Base-by-base conservation (phyloP, 305 asterid genomes). In the Fraxinus ornus region DNA sequence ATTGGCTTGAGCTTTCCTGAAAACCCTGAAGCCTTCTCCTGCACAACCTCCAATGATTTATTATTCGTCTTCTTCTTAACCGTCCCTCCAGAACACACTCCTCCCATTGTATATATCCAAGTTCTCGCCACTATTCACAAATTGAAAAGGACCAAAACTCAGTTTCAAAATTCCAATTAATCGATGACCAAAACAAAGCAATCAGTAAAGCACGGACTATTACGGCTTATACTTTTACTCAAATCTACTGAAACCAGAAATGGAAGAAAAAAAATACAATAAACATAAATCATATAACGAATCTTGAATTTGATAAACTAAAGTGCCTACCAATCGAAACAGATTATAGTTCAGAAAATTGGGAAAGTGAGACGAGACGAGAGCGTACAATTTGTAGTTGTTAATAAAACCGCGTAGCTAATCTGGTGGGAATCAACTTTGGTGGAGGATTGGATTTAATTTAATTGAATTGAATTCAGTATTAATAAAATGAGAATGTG, bases 21-120 rank as follows among this genome's bases (percentile, higher is more conserved):
- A 89, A 92, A 92, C 62, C 94, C 94, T 1, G 93, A 91, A 78
- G 71, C 84, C 75, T 88, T 87, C 78, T 81, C 90, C 41, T 85
- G 86, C 87, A 88, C 95, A 76, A 72, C 88, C 75, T 88, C 94
- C 19, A 36, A 68, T 44, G 90, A 57, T 75, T 77, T 89, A 83
- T 82, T 80, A 68, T 78, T 88, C 55, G 74, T 89, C 90, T 79
- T 88, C 62, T 77, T 90, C 90, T 85, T 91, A 4, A 79, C 84
- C 21, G 89, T 90, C 79, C 97, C 97, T 72, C 90, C 90, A 1
- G 99, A 86, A 89, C 98, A 95, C 86, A 91, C 94, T 70, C 92
- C 97, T 86, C 98, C 97, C 97, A 93, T 93, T 82, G 82, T 85
- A 78, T 28, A 57, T 49, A 77, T 84, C 39, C 24, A 33, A 60